These are phyloP conservation scores for Penicillium thymicola DNA, from an alignment of 2,329 filamentous ascomycete genomes.

Conservation along the genomic window DNA sequence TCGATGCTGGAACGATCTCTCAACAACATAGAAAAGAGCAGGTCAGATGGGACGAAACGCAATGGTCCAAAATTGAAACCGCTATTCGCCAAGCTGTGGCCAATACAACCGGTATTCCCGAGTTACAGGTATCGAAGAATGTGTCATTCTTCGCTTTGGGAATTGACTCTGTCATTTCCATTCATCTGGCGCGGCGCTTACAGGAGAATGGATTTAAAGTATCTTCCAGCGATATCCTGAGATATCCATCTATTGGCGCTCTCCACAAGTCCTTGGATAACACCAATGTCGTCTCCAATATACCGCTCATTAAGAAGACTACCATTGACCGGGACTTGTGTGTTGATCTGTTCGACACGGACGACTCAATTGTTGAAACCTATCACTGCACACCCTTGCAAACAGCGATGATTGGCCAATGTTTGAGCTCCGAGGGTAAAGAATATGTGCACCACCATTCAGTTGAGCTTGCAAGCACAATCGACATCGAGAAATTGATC, in stretches of 20 bases:
- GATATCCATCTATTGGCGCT: constrained; percentile 1
- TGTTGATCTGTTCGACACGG: background rate
- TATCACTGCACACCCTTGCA: constrained; percentile 2
- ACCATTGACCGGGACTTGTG: background rate
- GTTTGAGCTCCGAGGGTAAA: background rate
- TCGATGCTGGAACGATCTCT: background rate
- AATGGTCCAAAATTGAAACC: constrained; percentile 1
- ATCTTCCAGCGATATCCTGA: constrained; percentile 3
- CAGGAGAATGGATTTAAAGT: background rate
- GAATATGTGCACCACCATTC: constrained; percentile 5
- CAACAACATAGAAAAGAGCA: too few relatives aligned
- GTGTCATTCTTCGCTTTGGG: constrained; percentile 4
- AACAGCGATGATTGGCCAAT: constrained; percentile 4
- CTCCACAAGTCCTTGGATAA: background rate
- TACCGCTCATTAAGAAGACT: background rate
- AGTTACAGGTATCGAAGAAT: constrained; percentile 1
- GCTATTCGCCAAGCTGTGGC: background rate
- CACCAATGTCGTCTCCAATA: background rate
- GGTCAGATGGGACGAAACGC: background rate
- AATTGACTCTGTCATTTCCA: constrained; percentile 1
- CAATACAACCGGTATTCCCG: background rate
- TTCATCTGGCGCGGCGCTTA: constrained; percentile 2
- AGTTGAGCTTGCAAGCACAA: background rate
- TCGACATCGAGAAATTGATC: background rate
- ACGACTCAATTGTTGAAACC: background rate